Base-by-base conservation (phyloP, 352 stramenopile genomes). In the Globisporangium alternatum region DNA sequence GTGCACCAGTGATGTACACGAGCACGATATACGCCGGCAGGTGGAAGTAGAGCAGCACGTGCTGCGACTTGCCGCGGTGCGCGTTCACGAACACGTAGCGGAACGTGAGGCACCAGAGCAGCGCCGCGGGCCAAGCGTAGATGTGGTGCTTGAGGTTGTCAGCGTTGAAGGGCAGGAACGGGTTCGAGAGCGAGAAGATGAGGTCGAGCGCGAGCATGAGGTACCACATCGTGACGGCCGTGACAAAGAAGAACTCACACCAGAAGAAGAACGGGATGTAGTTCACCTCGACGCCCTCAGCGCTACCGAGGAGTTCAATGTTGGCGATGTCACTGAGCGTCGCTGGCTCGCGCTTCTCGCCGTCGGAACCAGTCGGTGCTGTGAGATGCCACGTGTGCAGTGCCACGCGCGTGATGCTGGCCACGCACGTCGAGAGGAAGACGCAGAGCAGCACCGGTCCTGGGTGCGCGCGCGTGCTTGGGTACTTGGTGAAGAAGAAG, bases 171-270 rank as follows among this genome's bases (percentile, higher is more conserved):
- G 86, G 86, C 54, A 95, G 65, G 70, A 95, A 95, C 65, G 86
- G 86, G 67, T 95, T 95, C 47, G 82, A 91, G 12, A 95, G 74
- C 66, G 86, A 95, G 69, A 91, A 93, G 67, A 95, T 93, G 44
- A 95, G 71, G 60, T 95, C 84, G 19, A 93, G 66, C 58, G 86
- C 84, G 30, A 95, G 70, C 86, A 95, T 95, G 66, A 95, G 79
- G 66, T 81, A 90, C 86, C 86, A 95, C 52, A 93, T 86, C 28
- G 84, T 93, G 35, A 80, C 62, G 17, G 86, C 75, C 47, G 84
- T 92, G 62, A 72, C 72, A 72, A 95, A 92, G 81, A 93, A 95
- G 65, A 92, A 89, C 57, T 80, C 75, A 65, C 74, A 78, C 86
- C 86, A 95, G 65, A 95, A 95, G 75, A 93, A 91, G 66, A 91